Conservation (phyloP, 2,329 filamentous ascomycete genomes). For the Pseudogymnoascus sp. region DNA sequence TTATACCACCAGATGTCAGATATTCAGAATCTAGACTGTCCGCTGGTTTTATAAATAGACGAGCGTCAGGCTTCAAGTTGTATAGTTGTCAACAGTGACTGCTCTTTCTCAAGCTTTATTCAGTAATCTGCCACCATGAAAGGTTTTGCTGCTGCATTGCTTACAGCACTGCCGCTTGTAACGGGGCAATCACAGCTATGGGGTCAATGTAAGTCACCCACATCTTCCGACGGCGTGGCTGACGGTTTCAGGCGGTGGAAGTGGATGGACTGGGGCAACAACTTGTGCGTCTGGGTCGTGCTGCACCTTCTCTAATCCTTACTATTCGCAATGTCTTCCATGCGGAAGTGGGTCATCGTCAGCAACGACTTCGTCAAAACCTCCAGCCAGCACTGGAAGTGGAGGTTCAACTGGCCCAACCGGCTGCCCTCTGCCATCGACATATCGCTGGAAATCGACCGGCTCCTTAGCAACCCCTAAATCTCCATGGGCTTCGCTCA, state of each 20-base stretch:
- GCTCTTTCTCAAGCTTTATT: too few relatives aligned
- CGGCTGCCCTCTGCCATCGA: conserved; percentile 40
- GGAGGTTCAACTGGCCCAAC: too few relatives aligned
- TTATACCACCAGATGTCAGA: too few relatives aligned
- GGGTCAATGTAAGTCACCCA: not conserved
- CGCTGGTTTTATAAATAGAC: too few relatives aligned
- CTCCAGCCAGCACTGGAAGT: conserved; percentile 13
- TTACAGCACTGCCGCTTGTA: too few relatives aligned
- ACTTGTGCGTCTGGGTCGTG: conserved; percentile 24
- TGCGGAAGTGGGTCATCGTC: not conserved
- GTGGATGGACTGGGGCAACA: conserved; percentile 22
- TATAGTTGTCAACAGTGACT: too few relatives aligned
- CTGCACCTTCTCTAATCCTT: conserved; percentile 23
- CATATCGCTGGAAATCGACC: conserved; percentile 50
- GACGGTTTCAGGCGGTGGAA: conserved; percentile 21
- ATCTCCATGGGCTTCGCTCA: conserved; percentile 44
- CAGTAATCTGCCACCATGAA: too few relatives aligned
- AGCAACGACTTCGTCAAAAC: too few relatives aligned
- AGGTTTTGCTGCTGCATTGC: too few relatives aligned
- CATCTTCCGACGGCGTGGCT: not conserved
- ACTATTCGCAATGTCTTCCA: conserved; percentile 22
- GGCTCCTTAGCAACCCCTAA: conserved; percentile 18
- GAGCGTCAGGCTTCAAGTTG: too few relatives aligned
- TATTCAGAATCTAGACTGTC: too few relatives aligned
- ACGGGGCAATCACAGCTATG: not conserved